Evolutionary conservation across 257 asterid species (phyloP), one percentile per base, ranked within the genome.

Genomic region (Nicotiana noctiflora): DNA sequence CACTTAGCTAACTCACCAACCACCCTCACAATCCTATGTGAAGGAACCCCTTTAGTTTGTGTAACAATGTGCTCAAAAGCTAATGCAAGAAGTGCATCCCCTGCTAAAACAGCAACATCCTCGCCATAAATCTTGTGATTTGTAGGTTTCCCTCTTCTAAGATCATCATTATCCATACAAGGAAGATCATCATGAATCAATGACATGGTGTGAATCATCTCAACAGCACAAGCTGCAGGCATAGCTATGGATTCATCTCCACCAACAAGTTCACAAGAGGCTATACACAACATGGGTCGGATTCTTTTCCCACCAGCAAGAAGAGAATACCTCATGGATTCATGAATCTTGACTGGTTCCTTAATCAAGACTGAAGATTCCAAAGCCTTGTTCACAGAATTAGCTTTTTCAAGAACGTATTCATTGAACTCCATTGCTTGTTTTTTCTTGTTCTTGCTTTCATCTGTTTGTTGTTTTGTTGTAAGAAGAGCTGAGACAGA

Each of bases 131-230:
- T 77, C 90, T 82, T 90, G 81, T 90, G 92, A 79, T 88, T 91
- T 8, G 96, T 85, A 25, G 92, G 93, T 34, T 87, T 88, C 11
- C 93, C 92, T 2, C 96, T 72, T 59, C 96, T 87, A 40, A 91
- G 15, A 76, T 87, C 92, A 81, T 88, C 92, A 82, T 91, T 87
- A 63, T 91, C 96, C 93, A 91, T 91, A 77, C 91, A 91, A 13
- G 96, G 96, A 29, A 91, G 86, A 55, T 91, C 96, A 78, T 91
- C 96, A 76, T 91, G 96, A 61, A 91, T 89, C 23, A 91, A 66
- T 11, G 95, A 91, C 93, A 90, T 90, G 11, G 95, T 89, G 27
- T 91, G 96, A 10, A 90, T 86, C 93, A 91, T 91, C 82, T 91
- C 96, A 17, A 81, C 85, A 40, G 96, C 96, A 75, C 93, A 90